phyloP scores from a whole-genome alignment of 2,329 filamentous ascomycete genomes.

The Tolypocladium ophioglossoides region DNA sequence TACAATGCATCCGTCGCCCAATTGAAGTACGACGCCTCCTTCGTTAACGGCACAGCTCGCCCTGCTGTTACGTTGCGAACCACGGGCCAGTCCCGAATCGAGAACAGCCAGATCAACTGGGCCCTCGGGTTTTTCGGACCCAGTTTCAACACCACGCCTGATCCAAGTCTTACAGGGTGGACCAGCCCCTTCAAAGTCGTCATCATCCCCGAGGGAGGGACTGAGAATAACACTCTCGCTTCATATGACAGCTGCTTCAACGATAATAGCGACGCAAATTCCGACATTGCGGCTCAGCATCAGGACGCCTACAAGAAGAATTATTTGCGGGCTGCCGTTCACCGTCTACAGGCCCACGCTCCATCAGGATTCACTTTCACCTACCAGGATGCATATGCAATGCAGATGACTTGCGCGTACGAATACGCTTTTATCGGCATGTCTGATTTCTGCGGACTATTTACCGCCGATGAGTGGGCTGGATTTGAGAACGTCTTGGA shows the following conservation, averaged over 20 bases:
- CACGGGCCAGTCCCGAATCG: constrained; percentile 41
- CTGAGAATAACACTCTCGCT: constrained; percentile 60
- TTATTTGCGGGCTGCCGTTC: constrained; percentile 33
- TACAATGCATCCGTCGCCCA: constrained; percentile 38
- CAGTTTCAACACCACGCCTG: constrained; percentile 25
- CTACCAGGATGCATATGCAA: constrained; percentile 37
- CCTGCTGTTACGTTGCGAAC: constrained; percentile 41
- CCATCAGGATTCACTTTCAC: constrained; percentile 37
- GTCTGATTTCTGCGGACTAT: constrained; percentile 57
- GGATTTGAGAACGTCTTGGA: constrained; percentile 49
- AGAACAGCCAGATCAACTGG: constrained; percentile 44
- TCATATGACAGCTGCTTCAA: constrained; percentile 28
- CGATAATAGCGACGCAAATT: constrained; percentile 20
- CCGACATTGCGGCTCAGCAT: constrained; percentile 28
- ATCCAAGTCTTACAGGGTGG: constrained; percentile 27
- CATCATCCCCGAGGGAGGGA: constrained; percentile 51
- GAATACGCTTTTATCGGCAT: constrained; percentile 37
- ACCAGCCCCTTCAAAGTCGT: constrained; percentile 39
- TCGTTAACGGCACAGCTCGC: constrained; percentile 31
- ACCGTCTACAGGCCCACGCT: constrained; percentile 33
- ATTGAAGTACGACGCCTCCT: constrained; percentile 34
- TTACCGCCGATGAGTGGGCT: constrained; percentile 56
- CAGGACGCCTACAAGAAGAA: constrained; percentile 31
- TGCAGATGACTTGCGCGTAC: constrained; percentile 44
- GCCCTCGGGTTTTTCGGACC: constrained; percentile 41